A percentile compares a stretch with the other conserved stretches of the same genome.
These are phyloP conservation scores for Trifolium repens DNA, from an alignment of 306 rosid species.

Conservation along the genomic window DNA sequence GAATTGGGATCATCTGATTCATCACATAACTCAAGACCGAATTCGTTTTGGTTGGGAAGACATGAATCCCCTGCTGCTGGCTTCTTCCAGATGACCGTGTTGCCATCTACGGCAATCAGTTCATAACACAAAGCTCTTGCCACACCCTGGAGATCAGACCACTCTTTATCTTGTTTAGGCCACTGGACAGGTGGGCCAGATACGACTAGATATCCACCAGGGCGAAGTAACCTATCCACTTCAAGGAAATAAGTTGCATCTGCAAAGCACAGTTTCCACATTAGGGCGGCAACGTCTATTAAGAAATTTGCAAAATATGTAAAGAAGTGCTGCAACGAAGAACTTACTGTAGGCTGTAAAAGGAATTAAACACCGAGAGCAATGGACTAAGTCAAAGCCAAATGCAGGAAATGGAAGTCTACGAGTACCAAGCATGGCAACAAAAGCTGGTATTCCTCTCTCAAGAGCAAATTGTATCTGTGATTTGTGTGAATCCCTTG, in stretches of 20 bases:
- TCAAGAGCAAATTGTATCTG: slow-evolving; percentile 97
- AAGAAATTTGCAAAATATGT: slow-evolving; percentile 25
- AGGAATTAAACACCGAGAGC: slow-evolving; percentile 97
- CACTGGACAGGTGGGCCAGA: slow-evolving; percentile 99
- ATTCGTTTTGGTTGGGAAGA: slow-evolving; percentile 86
- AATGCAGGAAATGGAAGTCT: slow-evolving; percentile 95
- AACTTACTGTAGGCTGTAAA: slow-evolving; percentile 95
- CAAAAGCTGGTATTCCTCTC: slow-evolving; percentile 97
- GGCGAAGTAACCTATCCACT: slow-evolving; percentile 97
- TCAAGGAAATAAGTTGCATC: slow-evolving; percentile 94
- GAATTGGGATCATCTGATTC: slow-evolving; percentile 76
- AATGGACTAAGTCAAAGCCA: slow-evolving; percentile 91
- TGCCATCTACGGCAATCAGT: slow-evolving; percentile 86
- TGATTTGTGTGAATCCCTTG: slow-evolving; percentile 97
- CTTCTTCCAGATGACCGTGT: slow-evolving; percentile 95
- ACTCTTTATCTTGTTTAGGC: slow-evolving; percentile 98
- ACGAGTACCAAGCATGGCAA: slow-evolving; percentile 98
- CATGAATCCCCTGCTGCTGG: slow-evolving; percentile 71
- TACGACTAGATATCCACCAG: slow-evolving; percentile 88
- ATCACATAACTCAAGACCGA: slow-evolving; percentile 76
- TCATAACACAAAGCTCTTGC: slow-evolving; percentile 97
- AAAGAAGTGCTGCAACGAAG: slow-evolving; percentile 29
- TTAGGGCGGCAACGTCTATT: slow-evolving; percentile 30
- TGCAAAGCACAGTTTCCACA: slow-evolving; percentile 54
- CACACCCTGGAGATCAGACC: slow-evolving; percentile 95